Evolutionary conservation across 495 filamentous ascomycete genomes (phyloP).

Genomic region (Penicillium daleae): DNA sequence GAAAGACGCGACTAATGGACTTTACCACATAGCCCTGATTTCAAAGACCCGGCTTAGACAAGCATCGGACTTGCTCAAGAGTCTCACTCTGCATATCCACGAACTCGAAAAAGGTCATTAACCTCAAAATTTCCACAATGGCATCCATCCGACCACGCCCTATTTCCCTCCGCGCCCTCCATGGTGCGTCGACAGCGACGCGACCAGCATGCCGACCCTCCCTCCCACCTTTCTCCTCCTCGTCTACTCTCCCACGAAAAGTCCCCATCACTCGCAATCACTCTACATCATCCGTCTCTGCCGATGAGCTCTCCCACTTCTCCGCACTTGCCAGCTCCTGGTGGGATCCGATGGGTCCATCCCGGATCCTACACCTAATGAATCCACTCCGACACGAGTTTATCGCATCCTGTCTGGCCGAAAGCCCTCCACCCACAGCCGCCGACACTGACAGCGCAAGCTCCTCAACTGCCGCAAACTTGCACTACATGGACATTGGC

Average conservation of each 20-base stretch:
- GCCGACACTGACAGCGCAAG: neutral
- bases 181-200: slow-evolving; percentile 13
- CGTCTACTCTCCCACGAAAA: neutral
- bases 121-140: slow-evolving; percentile 18
- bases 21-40: neutral
- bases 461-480: slow-evolving; percentile 30
- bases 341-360: slow-evolving; percentile 97
- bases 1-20: neutral
- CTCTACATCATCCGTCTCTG: slow-evolving; percentile 72
- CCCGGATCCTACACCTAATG: slow-evolving; percentile 93
- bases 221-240: slow-evolving; percentile 4
- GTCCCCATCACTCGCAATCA: slow-evolving; percentile 38
- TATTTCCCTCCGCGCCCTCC: slow-evolving; percentile 18
- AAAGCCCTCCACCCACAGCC: slow-evolving; percentile 30
- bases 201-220: slow-evolving; percentile 14
- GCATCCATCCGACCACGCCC: slow-evolving; percentile 14
- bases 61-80: slow-evolving; percentile 3
- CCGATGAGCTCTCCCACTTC: slow-evolving; percentile 90
- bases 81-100: neutral
- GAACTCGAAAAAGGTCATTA: neutral
- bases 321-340: slow-evolving; percentile 87
- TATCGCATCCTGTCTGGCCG: slow-evolving; percentile 70
- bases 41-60: slow-evolving; percentile 2
- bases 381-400: slow-evolving; percentile 96
- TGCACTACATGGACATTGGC: slow-evolving; percentile 87